Conservation (phyloP, 2,329 filamentous ascomycete genomes). For the Penicillium aurantiogriseum region DNA sequence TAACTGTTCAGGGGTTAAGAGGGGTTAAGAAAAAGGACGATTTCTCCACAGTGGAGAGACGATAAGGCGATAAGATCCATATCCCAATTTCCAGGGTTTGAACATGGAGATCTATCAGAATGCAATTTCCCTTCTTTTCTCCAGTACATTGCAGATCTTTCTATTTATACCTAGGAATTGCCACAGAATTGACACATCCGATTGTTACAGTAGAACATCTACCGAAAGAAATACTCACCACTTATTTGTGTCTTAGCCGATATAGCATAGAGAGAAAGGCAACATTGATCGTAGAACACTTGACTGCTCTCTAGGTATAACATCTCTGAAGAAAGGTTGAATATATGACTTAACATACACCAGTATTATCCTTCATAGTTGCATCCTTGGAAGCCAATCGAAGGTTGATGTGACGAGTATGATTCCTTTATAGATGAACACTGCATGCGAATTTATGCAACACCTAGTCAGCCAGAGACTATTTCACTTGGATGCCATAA, state of each 20-base stretch:
- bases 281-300: not conserved
- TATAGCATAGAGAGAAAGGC: not conserved
- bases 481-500: not conserved
- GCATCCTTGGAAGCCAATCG: not conserved
- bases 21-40: slow-evolving; percentile 24
- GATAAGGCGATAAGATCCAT: slow-evolving; percentile 16
- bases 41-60: slow-evolving; percentile 30
- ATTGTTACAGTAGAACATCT: not conserved
- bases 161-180: not conserved
- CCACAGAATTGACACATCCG: not conserved
- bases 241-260: not conserved
- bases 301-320: not conserved
- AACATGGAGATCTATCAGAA: not conserved
- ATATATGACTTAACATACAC: no score
- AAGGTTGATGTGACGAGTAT: not conserved
- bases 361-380: no score
- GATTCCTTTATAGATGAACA: not conserved
- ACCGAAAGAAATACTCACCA: not conserved
- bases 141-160: not conserved
- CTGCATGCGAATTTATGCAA: not conserved
- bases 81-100: not conserved
- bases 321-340: not conserved
- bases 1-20: slow-evolving; percentile 23
- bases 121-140: not conserved
- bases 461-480: not conserved